Conservation (phyloP, 106 monocot genomes). For the Acorus gramineus region DNA sequence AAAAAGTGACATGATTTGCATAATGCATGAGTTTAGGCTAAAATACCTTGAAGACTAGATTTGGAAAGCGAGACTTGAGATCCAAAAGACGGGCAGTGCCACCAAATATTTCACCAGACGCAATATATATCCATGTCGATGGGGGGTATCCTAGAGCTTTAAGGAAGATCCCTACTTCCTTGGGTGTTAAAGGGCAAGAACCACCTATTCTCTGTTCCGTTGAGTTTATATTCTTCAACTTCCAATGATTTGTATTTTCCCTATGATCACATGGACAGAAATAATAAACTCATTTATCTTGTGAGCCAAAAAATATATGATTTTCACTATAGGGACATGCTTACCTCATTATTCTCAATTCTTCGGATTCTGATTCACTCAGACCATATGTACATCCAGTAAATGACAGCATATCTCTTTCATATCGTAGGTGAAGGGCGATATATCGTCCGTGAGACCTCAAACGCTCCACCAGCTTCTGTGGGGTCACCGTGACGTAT, state of each 20-base stretch:
- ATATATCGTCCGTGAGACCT: slow-evolving; percentile 61
- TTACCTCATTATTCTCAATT: slow-evolving; percentile 69
- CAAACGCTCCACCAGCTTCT: slow-evolving; percentile 91
- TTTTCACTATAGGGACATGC: neutral
- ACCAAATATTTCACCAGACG: slow-evolving; percentile 89
- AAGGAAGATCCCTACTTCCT: slow-evolving; percentile 81
- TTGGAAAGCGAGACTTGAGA: slow-evolving; percentile 66
- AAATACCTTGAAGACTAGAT: slow-evolving; percentile 82
- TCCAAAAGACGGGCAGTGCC: slow-evolving; percentile 52
- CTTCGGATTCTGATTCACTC: slow-evolving; percentile 64
- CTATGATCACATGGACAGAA: slow-evolving; percentile 17
- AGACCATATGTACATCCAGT: slow-evolving; percentile 89
- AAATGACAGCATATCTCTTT: slow-evolving; percentile 96
- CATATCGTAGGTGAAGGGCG: slow-evolving; percentile 87
- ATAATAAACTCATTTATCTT: too few relatives aligned
- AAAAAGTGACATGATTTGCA: neutral
- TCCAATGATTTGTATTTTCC: slow-evolving; percentile 90
- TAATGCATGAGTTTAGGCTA: neutral
- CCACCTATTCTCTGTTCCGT: slow-evolving; percentile 77
- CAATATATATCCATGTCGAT: slow-evolving; percentile 78
- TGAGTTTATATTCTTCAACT: slow-evolving; percentile 80
- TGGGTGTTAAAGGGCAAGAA: slow-evolving; percentile 79
- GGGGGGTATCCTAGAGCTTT: slow-evolving; percentile 65
- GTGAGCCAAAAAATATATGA: neutral
- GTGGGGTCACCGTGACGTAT: slow-evolving; percentile 65